Conservation (phyloP, 306 rosid species). For the Trifolium pratense region DNA sequence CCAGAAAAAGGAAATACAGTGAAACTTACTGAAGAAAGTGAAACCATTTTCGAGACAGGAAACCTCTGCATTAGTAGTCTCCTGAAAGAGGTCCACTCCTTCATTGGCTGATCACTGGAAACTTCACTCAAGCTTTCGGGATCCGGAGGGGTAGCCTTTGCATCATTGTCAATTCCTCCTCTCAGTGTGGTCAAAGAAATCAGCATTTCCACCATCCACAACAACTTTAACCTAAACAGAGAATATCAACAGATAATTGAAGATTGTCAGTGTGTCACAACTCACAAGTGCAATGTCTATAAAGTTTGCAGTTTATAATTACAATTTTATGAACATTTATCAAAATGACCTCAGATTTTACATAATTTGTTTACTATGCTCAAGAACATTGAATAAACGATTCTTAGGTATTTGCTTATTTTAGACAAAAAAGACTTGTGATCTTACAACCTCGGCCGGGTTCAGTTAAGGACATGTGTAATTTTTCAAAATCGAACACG, state of each 20-base stretch:
- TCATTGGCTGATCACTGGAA: constrained; percentile 46
- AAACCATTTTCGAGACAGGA: constrained; percentile 81
- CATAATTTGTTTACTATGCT: constrained; percentile 1
- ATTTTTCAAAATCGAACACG: too few relatives aligned
- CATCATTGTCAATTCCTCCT: constrained; percentile 52
- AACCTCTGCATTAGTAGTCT: constrained; percentile 84
- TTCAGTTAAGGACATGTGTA: too few relatives aligned
- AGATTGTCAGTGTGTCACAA: constrained; percentile 30
- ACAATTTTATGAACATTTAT: neutral
- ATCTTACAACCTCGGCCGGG: too few relatives aligned
- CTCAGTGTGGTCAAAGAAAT: constrained; percentile 85
- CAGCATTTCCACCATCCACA: constrained; percentile 48
- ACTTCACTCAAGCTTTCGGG: constrained; percentile 44
- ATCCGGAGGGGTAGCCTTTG: constrained; percentile 41
- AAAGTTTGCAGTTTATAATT: constrained; percentile 13
- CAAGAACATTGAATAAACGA: constrained; percentile 3
- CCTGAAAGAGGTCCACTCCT: constrained; percentile 85
- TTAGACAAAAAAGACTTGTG: too few relatives aligned
- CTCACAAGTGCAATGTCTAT: neutral
- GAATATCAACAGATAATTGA: constrained; percentile 30
- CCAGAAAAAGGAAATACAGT: constrained; percentile 14
- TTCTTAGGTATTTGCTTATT: constrained; percentile 1
- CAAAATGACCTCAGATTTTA: constrained; percentile 15
- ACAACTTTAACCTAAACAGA: constrained; percentile 52
- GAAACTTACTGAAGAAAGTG: constrained; percentile 71